Conservation (phyloP, 768 basidiomycete genomes). For the Lenzites betulinus region DNA sequence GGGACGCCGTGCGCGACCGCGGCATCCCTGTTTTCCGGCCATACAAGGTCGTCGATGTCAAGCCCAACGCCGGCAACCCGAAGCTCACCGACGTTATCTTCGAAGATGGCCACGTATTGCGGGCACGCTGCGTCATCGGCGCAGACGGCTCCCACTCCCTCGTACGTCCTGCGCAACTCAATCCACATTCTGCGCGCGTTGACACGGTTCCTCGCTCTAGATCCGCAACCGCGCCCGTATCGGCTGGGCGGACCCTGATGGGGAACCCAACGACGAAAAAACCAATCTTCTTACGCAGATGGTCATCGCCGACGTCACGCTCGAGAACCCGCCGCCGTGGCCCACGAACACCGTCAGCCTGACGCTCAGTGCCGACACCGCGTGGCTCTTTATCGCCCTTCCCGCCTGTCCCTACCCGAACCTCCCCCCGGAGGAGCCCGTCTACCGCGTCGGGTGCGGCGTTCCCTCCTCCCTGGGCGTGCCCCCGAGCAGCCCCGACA, state of each 20-base stretch:
- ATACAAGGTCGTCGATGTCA: slow-evolving; percentile 43
- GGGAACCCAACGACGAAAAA: slow-evolving; percentile 23
- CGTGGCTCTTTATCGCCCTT: slow-evolving; percentile 42
- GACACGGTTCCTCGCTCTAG: slow-evolving; percentile 29
- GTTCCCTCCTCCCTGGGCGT: slow-evolving; percentile 38
- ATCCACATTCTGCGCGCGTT: neutral
- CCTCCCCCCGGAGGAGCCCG: slow-evolving; percentile 20
- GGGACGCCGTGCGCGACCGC: slow-evolving; percentile 33
- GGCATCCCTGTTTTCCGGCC: slow-evolving; percentile 41
- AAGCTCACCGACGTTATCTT: slow-evolving; percentile 44
- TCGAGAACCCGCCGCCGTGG: slow-evolving; percentile 32
- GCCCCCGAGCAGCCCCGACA: slow-evolving; percentile 40
- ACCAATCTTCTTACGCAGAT: slow-evolving; percentile 40
- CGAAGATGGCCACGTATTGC: slow-evolving; percentile 46
- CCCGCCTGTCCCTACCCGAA: slow-evolving; percentile 29
- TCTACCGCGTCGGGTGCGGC: slow-evolving; percentile 45
- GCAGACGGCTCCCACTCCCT: slow-evolving; percentile 52
- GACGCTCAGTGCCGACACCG: slow-evolving; percentile 32
- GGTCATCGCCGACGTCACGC: slow-evolving; percentile 49
- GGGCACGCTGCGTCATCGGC: slow-evolving; percentile 49
- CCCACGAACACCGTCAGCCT: slow-evolving; percentile 27
- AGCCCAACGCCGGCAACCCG: slow-evolving; percentile 30
- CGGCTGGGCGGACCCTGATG: slow-evolving; percentile 46
- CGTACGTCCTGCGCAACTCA: slow-evolving; percentile 32
- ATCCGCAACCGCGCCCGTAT: slow-evolving; percentile 45